Conservation (phyloP, 1,284 basidiomycete species). For the Malassezia nana region DNA sequence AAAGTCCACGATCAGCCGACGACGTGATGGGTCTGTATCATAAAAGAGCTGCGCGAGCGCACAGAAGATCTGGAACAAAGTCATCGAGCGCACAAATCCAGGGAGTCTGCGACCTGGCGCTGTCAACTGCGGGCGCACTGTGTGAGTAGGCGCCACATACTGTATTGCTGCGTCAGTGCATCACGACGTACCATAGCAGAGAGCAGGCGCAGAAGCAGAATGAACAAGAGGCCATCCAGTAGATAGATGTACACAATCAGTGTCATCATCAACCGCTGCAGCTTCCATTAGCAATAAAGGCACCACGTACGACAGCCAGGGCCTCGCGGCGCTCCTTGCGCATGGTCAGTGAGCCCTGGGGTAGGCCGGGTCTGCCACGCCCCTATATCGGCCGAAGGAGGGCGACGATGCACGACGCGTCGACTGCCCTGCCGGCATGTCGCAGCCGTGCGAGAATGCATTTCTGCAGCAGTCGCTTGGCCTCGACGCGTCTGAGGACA, state of each 20-base stretch:
- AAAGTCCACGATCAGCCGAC: constrained; percentile 32
- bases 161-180: constrained; percentile 6
- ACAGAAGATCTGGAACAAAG: background rate
- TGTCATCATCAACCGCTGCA: constrained; percentile 3
- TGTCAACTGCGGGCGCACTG: constrained; percentile 1
- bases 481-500: background rate
- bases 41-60: background rate
- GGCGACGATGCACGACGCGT: constrained; percentile 1
- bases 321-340: constrained; percentile 16
- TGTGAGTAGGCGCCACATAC: constrained; percentile 7
- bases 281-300: background rate
- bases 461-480: constrained; percentile 17
- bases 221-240: constrained; percentile 6
- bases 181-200: constrained; percentile 3
- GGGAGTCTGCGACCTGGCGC: background rate
- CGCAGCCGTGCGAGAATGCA: constrained; percentile 19
- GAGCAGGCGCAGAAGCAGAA: background rate
- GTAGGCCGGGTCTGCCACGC: background rate
- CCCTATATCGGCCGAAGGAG: constrained; percentile 8
- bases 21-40: background rate
- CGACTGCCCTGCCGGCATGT: constrained; percentile 5
- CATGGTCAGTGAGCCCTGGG: constrained; percentile 5
- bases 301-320: constrained; percentile 9
- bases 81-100: background rate
- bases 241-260: constrained; percentile 11